A percentile compares a stretch with the other conserved stretches of the same genome.
phyloP scores from a whole-genome alignment of 2,329 filamentous ascomycete species.

The Microsporum ferrugineum region DNA sequence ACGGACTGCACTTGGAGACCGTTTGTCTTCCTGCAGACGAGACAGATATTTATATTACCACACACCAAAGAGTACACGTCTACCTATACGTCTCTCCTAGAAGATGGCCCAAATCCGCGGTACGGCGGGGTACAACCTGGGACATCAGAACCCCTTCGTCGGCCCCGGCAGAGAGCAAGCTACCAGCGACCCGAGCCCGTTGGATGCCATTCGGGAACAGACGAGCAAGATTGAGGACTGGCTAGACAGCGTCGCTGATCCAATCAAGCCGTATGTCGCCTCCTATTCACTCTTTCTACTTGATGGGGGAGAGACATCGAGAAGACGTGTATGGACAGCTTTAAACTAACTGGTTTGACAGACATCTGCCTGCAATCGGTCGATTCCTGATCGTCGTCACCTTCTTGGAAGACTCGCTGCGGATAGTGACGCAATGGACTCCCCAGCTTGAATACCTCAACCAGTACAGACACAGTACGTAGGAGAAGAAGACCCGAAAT shows the following conservation, averaged over 20 bases:
- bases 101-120: slow-evolving; percentile 47
- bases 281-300: background rate
- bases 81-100: background rate
- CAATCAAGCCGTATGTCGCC: slow-evolving; percentile 73
- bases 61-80: background rate
- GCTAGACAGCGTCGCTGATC: slow-evolving; percentile 76
- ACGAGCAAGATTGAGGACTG: slow-evolving; percentile 98
- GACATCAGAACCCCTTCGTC: slow-evolving; percentile 60
- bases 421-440: slow-evolving; percentile 94
- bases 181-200: slow-evolving; percentile 58
- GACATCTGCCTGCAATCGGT: slow-evolving; percentile 87
- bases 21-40: too few relatives aligned
- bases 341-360: slow-evolving; percentile 32
- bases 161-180: slow-evolving; percentile 48
- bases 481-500: background rate
- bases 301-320: too few relatives aligned
- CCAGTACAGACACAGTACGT: slow-evolving; percentile 85
- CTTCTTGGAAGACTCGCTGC: slow-evolving; percentile 89
- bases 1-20: too few relatives aligned
- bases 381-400: slow-evolving; percentile 97
- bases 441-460: slow-evolving; percentile 89
- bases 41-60: too few relatives aligned
- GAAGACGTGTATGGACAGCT: background rate
- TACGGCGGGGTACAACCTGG: slow-evolving; percentile 72
- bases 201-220: slow-evolving; percentile 84